Base-by-base conservation (phyloP, 208 protist species). In the Leishmania turanica region DNA sequence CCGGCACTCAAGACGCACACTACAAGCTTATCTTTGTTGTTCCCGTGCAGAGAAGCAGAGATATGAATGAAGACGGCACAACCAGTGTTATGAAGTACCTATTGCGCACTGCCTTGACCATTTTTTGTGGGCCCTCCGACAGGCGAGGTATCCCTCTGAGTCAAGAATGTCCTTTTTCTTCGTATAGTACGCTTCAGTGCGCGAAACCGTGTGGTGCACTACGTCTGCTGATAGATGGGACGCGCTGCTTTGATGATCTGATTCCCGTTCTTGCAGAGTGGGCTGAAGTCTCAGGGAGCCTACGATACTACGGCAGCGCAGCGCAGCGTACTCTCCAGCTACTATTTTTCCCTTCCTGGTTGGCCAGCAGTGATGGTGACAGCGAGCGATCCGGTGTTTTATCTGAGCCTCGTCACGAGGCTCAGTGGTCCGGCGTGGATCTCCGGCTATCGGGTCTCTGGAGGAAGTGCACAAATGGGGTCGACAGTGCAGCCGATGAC, bases 251-350 rank as follows among this genome's bases (percentile, higher is more conserved):
- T 51, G 74, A 73, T 45, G 47, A 15, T 65, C 34, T 84, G 17
- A 19, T 70, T 8, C 56, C 84, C 7, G 66, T 83, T 74, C 17
- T 87, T 2, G 31, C 34, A 3, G 19, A 82, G 24, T 87, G 84
- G 84, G 65, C 72, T 2, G 1, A 49, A 42, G 54, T 75, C 21
- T 27, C 73, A 31, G 84, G 75, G 7, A 58, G 56, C 40, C 17
- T 87, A 37, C 75, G 80, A 4, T 87, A 87, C 54, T 87, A 87
- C 47, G 80, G 84, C 8, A 51, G 49, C 24, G 79, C 75, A 4
- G 40, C 60, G 24, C 84, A 87, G 80, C 40, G 24, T 47, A 37
- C 74, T 40, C 53, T 87, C 9, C 45, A 56, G 19, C 53, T 81
- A 11, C 45, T 79, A 15, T 79, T 79, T 58, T 79, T 17, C 47